Evolutionary conservation across 768 basidiomycete species (phyloP).

Genomic region (Tricholoma flavovirens): DNA sequence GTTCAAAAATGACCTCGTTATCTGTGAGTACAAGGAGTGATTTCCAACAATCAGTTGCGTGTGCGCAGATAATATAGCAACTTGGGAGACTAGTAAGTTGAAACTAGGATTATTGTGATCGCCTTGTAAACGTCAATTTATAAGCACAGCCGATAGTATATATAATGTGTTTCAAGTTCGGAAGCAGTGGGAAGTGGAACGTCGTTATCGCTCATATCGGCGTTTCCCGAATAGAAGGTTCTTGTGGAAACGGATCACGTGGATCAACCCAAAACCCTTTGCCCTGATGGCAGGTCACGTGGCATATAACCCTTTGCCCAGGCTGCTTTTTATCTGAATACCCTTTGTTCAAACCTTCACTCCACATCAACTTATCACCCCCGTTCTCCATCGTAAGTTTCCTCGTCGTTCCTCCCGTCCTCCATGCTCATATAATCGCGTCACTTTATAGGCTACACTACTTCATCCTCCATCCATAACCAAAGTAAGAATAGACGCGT

Average conservation of each 20-base stretch:
- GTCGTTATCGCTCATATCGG: neutral
- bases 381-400: conserved; percentile 40
- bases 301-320: conserved; percentile 64
- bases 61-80: too few species aligned
- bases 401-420: conserved; percentile 29
- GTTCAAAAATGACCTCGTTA: too few species aligned
- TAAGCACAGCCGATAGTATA: too few species aligned
- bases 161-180: too few species aligned
- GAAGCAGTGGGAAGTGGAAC: too few species aligned
- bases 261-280: conserved; percentile 35
- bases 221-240: conserved; percentile 12
- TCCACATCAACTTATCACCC: conserved; percentile 36
- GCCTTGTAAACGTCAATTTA: too few species aligned
- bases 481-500: conserved; percentile 42
- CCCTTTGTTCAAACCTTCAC: conserved; percentile 38
- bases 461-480: conserved; percentile 19
- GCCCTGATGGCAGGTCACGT: conserved; percentile 38
- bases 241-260: conserved; percentile 21
- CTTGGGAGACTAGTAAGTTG: too few species aligned
- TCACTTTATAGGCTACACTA: conserved; percentile 10
- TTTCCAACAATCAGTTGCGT: too few species aligned
- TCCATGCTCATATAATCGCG: conserved; percentile 4
- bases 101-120: too few species aligned
- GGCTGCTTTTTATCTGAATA: conserved; percentile 60
- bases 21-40: too few species aligned